Conservation (phyloP, 805 yeast species). For the Yarrowia hollandica region DNA sequence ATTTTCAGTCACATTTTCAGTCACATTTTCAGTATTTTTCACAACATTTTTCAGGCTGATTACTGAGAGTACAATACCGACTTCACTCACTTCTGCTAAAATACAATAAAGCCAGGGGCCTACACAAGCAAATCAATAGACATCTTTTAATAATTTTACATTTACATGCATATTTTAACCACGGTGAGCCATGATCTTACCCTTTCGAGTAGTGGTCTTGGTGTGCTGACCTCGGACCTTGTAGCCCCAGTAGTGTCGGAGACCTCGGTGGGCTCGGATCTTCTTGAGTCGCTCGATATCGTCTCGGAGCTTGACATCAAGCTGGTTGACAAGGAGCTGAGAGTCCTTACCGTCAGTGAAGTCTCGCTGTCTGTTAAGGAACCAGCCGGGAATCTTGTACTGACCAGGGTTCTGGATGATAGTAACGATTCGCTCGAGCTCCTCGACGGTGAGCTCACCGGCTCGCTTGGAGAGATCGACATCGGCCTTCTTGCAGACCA, state of each 20-base stretch:
- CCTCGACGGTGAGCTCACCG: conserved; percentile 99
- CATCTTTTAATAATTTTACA: conserved; percentile 25
- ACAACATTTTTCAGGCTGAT: no score
- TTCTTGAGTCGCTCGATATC: conserved; percentile 98
- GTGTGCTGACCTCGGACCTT: conserved; percentile 99
- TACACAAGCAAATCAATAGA: not conserved
- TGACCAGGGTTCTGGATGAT: conserved; percentile 99
- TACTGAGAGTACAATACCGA: no score
- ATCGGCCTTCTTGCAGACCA: conserved; percentile 99
- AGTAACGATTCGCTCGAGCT: conserved; percentile 99
- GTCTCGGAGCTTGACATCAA: conserved; percentile 99
- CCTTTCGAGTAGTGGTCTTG: conserved; percentile 99
- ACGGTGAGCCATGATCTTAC: conserved; percentile 47
- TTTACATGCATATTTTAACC: conserved; percentile 23
- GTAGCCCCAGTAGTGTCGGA: conserved; percentile 99
- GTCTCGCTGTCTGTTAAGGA: conserved; percentile 99
- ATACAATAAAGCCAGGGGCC: no score
- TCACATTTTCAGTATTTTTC: no score
- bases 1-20: no score
- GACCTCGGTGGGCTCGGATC: conserved; percentile 99
- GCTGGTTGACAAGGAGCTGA: conserved; percentile 98
- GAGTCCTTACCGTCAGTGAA: conserved; percentile 98
- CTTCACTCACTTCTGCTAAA: no score
- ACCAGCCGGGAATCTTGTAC: conserved; percentile 99
- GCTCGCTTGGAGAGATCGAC: conserved; percentile 98